These are phyloP conservation scores for Xylaria palmicola DNA, from an alignment of 495 filamentous ascomycete genomes.

Conservation along the genomic window DNA sequence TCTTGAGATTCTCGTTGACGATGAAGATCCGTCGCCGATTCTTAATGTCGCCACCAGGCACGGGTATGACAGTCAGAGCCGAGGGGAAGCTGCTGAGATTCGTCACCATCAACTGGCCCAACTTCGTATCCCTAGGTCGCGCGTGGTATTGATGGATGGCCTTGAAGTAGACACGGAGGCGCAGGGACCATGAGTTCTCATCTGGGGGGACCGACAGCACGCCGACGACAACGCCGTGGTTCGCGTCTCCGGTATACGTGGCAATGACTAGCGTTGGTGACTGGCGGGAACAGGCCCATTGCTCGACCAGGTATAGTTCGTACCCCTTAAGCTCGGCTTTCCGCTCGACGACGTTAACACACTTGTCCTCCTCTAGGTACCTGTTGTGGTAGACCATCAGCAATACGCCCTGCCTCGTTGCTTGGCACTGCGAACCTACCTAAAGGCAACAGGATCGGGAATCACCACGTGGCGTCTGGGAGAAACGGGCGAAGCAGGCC, in stretches of 20 bases:
- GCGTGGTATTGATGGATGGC: constrained; percentile 82
- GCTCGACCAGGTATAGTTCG: constrained; percentile 92
- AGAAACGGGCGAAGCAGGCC: no score
- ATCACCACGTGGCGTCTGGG: constrained; percentile 65
- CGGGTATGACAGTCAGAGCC: constrained; percentile 79
- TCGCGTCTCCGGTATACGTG: constrained; percentile 86
- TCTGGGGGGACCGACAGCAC: constrained; percentile 82
- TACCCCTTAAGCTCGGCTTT: constrained; percentile 73
- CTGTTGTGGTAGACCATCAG: constrained; percentile 34
- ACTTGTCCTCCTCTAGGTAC: constrained; percentile 86
- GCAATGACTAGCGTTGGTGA: constrained; percentile 91
- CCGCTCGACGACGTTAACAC: constrained; percentile 71
- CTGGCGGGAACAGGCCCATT: constrained; percentile 92
- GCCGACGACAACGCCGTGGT: constrained; percentile 73
- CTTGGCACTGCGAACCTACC: constrained; percentile 30
- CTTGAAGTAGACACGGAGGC: constrained; percentile 79
- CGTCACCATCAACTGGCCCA: constrained; percentile 89
- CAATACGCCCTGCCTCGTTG: background rate
- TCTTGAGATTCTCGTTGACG: constrained; percentile 92
- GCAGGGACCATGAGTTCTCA: constrained; percentile 75
- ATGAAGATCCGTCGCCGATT: constrained; percentile 83
- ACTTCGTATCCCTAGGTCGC: constrained; percentile 73
- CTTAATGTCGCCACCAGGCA: constrained; percentile 82
- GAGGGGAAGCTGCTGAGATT: constrained; percentile 90
- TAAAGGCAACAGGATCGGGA: constrained; percentile 71